Evolutionary conservation across 371 early-diverging fungal genomes (phyloP), one percentile per base, ranked within the genome.

Genomic region (Sporodiniella umbellata): DNA sequence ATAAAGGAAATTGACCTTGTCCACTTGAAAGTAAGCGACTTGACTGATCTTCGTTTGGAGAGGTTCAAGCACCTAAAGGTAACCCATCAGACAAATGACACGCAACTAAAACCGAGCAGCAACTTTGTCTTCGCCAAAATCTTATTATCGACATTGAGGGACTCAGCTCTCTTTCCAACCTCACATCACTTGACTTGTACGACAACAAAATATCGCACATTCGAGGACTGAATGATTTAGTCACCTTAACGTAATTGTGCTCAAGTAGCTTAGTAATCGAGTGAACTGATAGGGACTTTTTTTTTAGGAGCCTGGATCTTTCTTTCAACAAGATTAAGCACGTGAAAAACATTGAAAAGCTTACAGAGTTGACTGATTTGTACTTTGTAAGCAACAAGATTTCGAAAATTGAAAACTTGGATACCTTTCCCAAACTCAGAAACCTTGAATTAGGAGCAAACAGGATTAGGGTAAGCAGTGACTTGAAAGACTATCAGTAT

Each of bases 381-480:
- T 94, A 80, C 61, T 85, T 94, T 62, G 93, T 92, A 53, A 84
- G 86, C 62, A 94, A 94, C 77, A 86, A 87, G 61, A 88, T 94
- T 30, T 68, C 80, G 2, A 75, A 63, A 1, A 92, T 94, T 45
- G 86, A 90, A 48, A 85, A 89, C 42, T 68, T 98, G 52, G 69
- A 73, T 26, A 60, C 65, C 0, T 66, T 95, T 22, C 68, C 74
- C 6, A 71, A 84, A 37, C 51, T 98, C 12, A 81, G 76, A 6
- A 91, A 89, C 56, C 69, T 98, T 39, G 98, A 98, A 61, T 80
- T 98, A 1, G 98, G 98, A 14, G 95, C 94, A 7, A 98, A 98
- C 66, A 82, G 92, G 11, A 92, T 98, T 56, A 75, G 95, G 47
- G 89, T 86, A 76, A 21, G 6, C 18, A 7, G 21, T n/a, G n/a